These are phyloP conservation scores for Saccharum hybrid DNA, from an alignment of 202 grass and related monocot genomes.

Conservation along the genomic window DNA sequence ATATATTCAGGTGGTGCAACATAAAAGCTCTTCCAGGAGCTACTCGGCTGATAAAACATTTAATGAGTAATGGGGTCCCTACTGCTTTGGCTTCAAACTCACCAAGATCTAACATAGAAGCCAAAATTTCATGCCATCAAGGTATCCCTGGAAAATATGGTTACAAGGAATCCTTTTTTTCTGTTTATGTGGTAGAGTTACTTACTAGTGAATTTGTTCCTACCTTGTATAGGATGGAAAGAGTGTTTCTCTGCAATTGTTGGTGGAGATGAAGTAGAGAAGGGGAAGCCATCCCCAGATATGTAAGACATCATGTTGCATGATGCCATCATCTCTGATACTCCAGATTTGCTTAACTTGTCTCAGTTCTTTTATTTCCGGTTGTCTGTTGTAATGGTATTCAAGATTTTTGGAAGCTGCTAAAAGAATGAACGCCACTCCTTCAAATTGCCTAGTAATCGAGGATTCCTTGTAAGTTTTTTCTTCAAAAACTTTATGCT, in stretches of 20 bases:
- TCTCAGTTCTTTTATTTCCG: conserved; percentile 41
- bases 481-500: conserved; percentile 28
- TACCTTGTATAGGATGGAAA: conserved; percentile 72
- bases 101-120: conserved; percentile 79
- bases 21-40: conserved; percentile 93
- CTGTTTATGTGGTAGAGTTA: conserved; percentile 8
- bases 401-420: conserved; percentile 95
- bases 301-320: conserved; percentile 61
- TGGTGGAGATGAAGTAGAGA: conserved; percentile 85
- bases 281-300: conserved; percentile 80
- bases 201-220: conserved; percentile 35
- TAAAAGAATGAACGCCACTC: conserved; percentile 72
- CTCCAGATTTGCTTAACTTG: conserved; percentile 33
- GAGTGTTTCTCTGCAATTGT: conserved; percentile 82
- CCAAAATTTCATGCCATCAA: conserved; percentile 78
- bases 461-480: conserved; percentile 92
- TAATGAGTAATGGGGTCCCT: conserved; percentile 68
- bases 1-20: conserved; percentile 75
- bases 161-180: conserved; percentile 22
- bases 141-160: conserved; percentile 50
- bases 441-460: conserved; percentile 89
- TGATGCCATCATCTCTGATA: conserved; percentile 21
- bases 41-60: conserved; percentile 80
- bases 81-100: conserved; percentile 94
- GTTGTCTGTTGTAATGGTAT: conserved; percentile 46